Base-by-base conservation (phyloP, 768 basidiomycete species). In the Pisolithus sp. region DNA sequence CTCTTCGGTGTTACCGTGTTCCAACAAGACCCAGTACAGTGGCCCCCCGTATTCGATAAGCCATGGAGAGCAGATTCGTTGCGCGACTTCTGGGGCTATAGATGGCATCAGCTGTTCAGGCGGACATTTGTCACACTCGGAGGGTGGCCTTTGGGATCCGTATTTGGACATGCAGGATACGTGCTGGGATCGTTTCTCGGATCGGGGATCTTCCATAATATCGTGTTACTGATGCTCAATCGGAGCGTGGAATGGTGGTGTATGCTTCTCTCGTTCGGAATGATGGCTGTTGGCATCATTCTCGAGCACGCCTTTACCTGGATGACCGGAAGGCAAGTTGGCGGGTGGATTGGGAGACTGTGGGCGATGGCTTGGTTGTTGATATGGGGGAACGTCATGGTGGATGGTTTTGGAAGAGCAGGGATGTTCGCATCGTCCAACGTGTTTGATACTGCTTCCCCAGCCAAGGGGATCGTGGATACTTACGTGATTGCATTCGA, bases 71-170 rank as follows among this genome's bases (percentile, higher is more conserved):
- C 77, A 3, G 76, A 75, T 7, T 82, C 80, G 3, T 63, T 85
- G 21, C 69, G 69, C 39, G 76, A 83, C n/a, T 78, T 81, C 53
- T 85, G 83, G 83, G 66, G 73, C 1, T 59, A 52, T 49, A 68
- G 80, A 18, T 85, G 83, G 83, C 83, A 85, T 59, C 81, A 83
- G 56, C 52, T 78, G 2, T 81, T 82, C 61, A 71, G 82, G 24
- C 72, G 77, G 46, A 59, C 69, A 24, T 83, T 84, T 57, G 63
- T 81, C 44, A 59, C 63, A 17, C 57, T 76, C 20, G 80, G 80
- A 10, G 71, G 66, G 2, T 67, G 66, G 30, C 78, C 79, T 0
- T 51, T 76, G 18, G 57, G 59, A 17, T 56, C 60, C 38, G 43
- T 80, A 9, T 60, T 76, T 24, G 81, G 82, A 5, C 72, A 73